Percentiles rank a stretch among this genome's conserved stretches.
phyloP scores from a whole-genome alignment of 306 rosid genomes.

The Canavalia gladiata region DNA sequence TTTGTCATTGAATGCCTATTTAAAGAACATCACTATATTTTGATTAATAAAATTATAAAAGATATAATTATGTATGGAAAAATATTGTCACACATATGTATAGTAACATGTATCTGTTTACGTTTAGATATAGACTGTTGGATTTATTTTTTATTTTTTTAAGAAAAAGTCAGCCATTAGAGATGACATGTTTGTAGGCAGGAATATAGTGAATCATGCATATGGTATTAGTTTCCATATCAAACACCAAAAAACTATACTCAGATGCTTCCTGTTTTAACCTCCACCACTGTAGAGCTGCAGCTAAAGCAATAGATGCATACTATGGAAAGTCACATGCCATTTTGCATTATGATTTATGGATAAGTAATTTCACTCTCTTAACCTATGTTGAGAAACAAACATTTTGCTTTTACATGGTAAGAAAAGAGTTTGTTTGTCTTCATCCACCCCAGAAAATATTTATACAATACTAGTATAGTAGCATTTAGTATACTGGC shows the following conservation, averaged over 20 bases:
- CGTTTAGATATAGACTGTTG: no score
- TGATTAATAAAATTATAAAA: slow-evolving; percentile 23
- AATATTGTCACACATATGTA: no score
- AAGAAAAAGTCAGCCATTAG: no score
- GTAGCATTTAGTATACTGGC: slow-evolving; percentile 4
- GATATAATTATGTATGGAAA: background rate
- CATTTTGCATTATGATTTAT: slow-evolving; percentile 12
- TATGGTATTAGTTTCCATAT: slow-evolving; percentile 12
- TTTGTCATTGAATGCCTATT: slow-evolving; percentile 1
- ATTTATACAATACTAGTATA: background rate
- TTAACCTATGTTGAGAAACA: background rate
- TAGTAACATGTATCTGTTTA: no score
- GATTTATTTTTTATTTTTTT: no score
- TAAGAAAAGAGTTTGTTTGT: background rate
- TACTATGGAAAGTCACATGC: background rate
- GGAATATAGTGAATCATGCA: background rate
- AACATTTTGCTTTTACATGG: background rate
- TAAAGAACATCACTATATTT: background rate
- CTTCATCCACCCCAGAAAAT: background rate
- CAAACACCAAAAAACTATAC: background rate
- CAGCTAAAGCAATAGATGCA: background rate
- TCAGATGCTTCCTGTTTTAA: background rate
- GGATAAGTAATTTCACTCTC: background rate
- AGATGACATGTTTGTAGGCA: no score
- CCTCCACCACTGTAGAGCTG: background rate